phyloP scores from a whole-genome alignment of 225 moss, liverwort and hornwort genomes.

The Pleurozium schreberi region DNA sequence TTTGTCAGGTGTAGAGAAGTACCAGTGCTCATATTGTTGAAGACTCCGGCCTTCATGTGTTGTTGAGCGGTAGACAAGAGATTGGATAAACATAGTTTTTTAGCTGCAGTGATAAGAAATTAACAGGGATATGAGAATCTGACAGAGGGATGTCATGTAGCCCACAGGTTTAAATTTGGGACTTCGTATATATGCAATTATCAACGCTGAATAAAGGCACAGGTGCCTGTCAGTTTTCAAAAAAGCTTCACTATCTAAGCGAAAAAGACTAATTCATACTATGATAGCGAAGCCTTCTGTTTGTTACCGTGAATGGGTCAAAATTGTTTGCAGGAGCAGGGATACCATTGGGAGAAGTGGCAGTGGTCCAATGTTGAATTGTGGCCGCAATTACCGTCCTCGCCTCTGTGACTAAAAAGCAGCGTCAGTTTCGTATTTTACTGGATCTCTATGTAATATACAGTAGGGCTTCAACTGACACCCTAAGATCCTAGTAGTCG shows the following conservation, averaged over 20 bases:
- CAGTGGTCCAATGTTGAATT: not conserved
- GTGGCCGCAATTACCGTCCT: not conserved
- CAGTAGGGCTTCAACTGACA: not conserved
- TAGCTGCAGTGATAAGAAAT: not conserved
- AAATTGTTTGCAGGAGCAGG: constrained; percentile 16
- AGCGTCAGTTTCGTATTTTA: not conserved
- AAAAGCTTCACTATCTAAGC: not conserved
- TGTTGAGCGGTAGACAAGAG: not conserved
- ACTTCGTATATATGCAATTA: not conserved
- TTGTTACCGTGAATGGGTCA: not conserved
- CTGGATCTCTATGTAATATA: constrained; percentile 5
- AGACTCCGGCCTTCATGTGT: not conserved
- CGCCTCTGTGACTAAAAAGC: not conserved
- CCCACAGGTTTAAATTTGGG: not conserved
- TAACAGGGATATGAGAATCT: not conserved
- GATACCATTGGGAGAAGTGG: not conserved
- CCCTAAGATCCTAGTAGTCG: not conserved
- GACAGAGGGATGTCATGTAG: not conserved
- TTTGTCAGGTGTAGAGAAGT: not conserved
- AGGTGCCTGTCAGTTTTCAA: not conserved
- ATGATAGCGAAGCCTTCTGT: not conserved
- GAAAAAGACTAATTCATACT: not conserved
- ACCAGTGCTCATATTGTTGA: not conserved
- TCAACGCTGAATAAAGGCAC: not conserved
- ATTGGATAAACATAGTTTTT: not conserved